These are phyloP conservation scores for Paraurostyla sp. DNA, from an alignment of 73 alveolate species.

Conservation along the genomic window DNA sequence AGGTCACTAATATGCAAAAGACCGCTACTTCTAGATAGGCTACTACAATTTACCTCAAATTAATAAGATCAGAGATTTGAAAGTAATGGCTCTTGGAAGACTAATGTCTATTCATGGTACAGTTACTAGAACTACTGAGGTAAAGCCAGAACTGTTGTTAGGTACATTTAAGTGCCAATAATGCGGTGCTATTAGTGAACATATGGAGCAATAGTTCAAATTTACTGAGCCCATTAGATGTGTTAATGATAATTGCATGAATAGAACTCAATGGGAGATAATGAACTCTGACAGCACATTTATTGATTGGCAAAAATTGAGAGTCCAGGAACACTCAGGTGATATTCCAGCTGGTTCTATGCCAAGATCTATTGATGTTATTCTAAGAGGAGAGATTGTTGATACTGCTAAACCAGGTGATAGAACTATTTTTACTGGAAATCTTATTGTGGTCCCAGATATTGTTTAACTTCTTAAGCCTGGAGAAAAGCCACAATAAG, in stretches of 20 bases:
- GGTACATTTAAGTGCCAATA: conserved; percentile 91
- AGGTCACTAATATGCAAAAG: conserved; percentile 86
- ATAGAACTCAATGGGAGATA: conserved; percentile 95
- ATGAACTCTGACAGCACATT: conserved; percentile 88
- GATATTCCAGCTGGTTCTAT: conserved; percentile 99
- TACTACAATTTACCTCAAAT: conserved; percentile 78
- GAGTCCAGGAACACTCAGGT: conserved; percentile 96
- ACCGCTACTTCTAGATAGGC: conserved; percentile 80
- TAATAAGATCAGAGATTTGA: conserved; percentile 88
- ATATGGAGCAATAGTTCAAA: conserved; percentile 97
- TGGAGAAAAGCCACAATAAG: conserved; percentile 89
- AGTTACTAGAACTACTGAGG: conserved; percentile 97
- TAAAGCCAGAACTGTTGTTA: conserved; percentile 93
- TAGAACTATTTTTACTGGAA: conserved; percentile 90
- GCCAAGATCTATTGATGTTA: conserved; percentile 99
- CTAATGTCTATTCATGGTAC: conserved; percentile 91
- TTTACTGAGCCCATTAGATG: conserved; percentile 97
- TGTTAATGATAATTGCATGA: conserved; percentile 91
- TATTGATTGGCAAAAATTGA: conserved; percentile 98
- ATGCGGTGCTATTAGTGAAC: conserved; percentile 84
- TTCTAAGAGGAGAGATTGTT: conserved; percentile 94
- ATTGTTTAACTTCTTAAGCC: conserved; percentile 96
- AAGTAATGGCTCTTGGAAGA: conserved; percentile 85
- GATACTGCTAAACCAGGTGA: conserved; percentile 98
- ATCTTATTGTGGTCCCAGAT: conserved; percentile 98